Conservation (phyloP, 2,329 filamentous ascomycete genomes). For the Fusarium acutatum region DNA sequence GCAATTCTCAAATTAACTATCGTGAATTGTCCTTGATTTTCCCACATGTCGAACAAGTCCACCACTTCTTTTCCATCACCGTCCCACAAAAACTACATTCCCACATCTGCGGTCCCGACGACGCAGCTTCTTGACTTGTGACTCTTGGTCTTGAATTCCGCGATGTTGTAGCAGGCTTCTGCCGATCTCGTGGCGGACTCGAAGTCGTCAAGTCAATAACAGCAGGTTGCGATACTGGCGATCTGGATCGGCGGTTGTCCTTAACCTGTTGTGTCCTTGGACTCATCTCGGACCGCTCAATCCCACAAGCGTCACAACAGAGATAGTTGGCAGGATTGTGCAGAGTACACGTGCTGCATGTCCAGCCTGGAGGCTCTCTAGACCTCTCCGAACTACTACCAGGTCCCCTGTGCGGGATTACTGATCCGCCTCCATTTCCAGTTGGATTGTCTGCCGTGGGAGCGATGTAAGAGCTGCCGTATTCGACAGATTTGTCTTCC, state of each 20-base stretch:
- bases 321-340: slow-evolving; percentile 61
- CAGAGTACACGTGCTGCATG: slow-evolving; percentile 65
- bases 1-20: slow-evolving; percentile 29
- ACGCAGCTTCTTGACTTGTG: neutral
- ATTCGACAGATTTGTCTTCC: slow-evolving; percentile 71
- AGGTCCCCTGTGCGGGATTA: slow-evolving; percentile 35
- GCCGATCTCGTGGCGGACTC: slow-evolving; percentile 41
- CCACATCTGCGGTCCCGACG: slow-evolving; percentile 52
- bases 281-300: slow-evolving; percentile 46
- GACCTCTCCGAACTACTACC: slow-evolving; percentile 5
- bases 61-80: slow-evolving; percentile 63
- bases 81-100: slow-evolving; percentile 61
- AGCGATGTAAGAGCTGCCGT: slow-evolving; percentile 62
- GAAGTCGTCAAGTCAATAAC: slow-evolving; percentile 50
- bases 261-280: slow-evolving; percentile 18
- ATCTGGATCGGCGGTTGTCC: slow-evolving; percentile 30
- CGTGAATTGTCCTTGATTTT: slow-evolving; percentile 61
- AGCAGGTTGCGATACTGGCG: slow-evolving; percentile 17
- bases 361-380: slow-evolving; percentile 52
- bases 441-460: slow-evolving; percentile 61
- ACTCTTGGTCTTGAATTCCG: neutral
- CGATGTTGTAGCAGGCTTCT: neutral
- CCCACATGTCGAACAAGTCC: slow-evolving; percentile 65
- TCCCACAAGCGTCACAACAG: slow-evolving; percentile 66
- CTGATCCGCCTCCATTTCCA: slow-evolving; percentile 51